A percentile compares a stretch with the other conserved stretches of the same genome.
Evolutionary conservation across 2,329 filamentous ascomycete genomes (phyloP).

Genomic region (Fusarium coffeatum): DNA sequence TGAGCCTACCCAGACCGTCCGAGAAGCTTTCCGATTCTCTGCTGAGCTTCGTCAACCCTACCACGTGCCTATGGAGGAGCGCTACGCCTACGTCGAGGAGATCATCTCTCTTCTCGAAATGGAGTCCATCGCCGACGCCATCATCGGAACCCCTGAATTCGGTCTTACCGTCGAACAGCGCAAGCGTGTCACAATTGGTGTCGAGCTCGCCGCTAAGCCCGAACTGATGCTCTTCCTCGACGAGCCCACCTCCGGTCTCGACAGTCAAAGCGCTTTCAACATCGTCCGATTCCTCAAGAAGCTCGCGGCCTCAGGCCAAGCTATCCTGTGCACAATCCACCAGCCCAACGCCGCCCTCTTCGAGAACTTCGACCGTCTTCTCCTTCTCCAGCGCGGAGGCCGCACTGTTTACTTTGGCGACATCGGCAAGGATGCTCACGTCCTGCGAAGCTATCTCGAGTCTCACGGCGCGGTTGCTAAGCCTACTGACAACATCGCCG

Average conservation of each 20-base stretch:
- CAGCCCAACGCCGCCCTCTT: slow-evolving; percentile 89
- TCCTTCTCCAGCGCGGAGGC: slow-evolving; percentile 82
- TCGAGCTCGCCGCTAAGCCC: slow-evolving; percentile 87
- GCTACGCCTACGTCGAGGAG: slow-evolving; percentile 70
- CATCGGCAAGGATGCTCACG: slow-evolving; percentile 78
- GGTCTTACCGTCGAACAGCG: slow-evolving; percentile 75
- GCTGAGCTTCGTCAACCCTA: slow-evolving; percentile 69
- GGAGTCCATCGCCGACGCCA: slow-evolving; percentile 68
- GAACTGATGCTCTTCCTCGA: slow-evolving; percentile 82
- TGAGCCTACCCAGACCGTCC: slow-evolving; percentile 70
- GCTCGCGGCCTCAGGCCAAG: slow-evolving; percentile 82
- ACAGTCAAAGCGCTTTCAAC: slow-evolving; percentile 74
- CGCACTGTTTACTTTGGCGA: slow-evolving; percentile 88
- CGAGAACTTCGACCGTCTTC: slow-evolving; percentile 85
- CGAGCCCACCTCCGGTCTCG: slow-evolving; percentile 79
- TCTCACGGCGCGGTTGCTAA: slow-evolving; percentile 70
- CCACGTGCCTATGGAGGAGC: slow-evolving; percentile 64
- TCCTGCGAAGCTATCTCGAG: slow-evolving; percentile 73
- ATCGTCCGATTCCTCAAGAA: slow-evolving; percentile 83
- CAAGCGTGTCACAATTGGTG: slow-evolving; percentile 88
- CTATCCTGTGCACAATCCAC: slow-evolving; percentile 91
- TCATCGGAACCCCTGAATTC: slow-evolving; percentile 71
- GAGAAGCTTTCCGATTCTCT: slow-evolving; percentile 72
- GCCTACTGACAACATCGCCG: slow-evolving; percentile 69
- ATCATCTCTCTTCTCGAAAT: slow-evolving; percentile 70